Evolutionary conservation across 305 asterid genomes (phyloP).

Genomic region (Fraxinus velutina): DNA sequence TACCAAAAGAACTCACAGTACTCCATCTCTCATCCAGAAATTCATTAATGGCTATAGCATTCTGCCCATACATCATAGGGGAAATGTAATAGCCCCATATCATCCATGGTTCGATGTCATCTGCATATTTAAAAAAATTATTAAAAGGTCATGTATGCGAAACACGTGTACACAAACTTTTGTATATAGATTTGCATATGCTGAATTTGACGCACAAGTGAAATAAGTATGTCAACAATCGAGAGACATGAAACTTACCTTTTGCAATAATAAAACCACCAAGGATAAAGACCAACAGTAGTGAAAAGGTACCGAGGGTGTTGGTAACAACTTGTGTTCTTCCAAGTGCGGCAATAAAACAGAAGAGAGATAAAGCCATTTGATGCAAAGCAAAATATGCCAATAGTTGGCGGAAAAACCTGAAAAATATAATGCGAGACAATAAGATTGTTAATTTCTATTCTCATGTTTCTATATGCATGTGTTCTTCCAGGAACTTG

Average conservation of each 20-base stretch:
- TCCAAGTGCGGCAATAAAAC: conserved; percentile 75
- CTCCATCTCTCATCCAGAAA: conserved; percentile 85
- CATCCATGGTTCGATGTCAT: conserved; percentile 82
- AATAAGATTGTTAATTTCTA: not conserved
- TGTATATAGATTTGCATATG: not conserved
- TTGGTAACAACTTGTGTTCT: conserved; percentile 76
- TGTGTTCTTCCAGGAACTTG: not conserved
- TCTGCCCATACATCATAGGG: conserved; percentile 90
- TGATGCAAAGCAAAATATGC: conserved; percentile 76
- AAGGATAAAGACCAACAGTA: conserved; percentile 77
- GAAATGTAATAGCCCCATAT: conserved; percentile 75
- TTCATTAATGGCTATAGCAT: conserved; percentile 82
- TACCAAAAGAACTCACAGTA: conserved; percentile 47
- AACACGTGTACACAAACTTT: not conserved
- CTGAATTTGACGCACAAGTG: conserved; percentile 4
- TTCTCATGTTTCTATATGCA: conserved; percentile 2
- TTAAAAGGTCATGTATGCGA: not conserved
- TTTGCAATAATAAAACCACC: conserved; percentile 88
- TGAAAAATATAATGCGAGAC: conserved; percentile 27
- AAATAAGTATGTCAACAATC: not conserved
- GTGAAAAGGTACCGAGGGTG: conserved; percentile 71
- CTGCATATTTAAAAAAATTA: conserved; percentile 32
- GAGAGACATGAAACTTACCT: conserved; percentile 43
- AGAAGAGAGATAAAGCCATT: conserved; percentile 83
- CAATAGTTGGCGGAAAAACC: conserved; percentile 80